These are phyloP conservation scores for Saturnispora diversa DNA, from an alignment of 805 yeast genomes.

Conservation along the genomic window DNA sequence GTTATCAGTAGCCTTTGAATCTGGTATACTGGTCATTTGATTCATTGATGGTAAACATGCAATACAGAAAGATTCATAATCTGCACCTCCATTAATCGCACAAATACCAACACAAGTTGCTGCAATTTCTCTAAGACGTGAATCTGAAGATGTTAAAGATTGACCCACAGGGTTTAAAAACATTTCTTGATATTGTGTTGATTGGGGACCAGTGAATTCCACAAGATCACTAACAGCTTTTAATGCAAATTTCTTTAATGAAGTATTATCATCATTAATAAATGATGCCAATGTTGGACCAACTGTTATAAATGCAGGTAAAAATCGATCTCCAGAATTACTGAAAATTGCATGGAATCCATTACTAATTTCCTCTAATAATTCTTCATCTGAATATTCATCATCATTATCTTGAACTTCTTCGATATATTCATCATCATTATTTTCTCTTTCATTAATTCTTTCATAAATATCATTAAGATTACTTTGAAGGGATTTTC, in stretches of 20 bases:
- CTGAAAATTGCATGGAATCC: slow-evolving; percentile 65
- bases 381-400: slow-evolving; percentile 82
- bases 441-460: slow-evolving; percentile 61
- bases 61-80: slow-evolving; percentile 54
- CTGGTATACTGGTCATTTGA: slow-evolving; percentile 66
- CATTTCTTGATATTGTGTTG: slow-evolving; percentile 54
- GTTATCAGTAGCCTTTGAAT: slow-evolving; percentile 79
- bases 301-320: slow-evolving; percentile 56
- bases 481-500: slow-evolving; percentile 51
- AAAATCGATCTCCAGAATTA: slow-evolving; percentile 46
- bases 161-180: slow-evolving; percentile 60
- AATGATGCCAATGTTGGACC: slow-evolving; percentile 56
- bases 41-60: slow-evolving; percentile 69
- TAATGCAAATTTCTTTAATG: slow-evolving; percentile 67
- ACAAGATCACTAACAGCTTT: slow-evolving; percentile 74
- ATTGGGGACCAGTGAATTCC: slow-evolving; percentile 67
- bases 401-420: slow-evolving; percentile 80
- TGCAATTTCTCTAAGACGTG: slow-evolving; percentile 80
- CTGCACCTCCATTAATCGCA: slow-evolving; percentile 69
- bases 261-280: slow-evolving; percentile 58
- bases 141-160: slow-evolving; percentile 54
- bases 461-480: slow-evolving; percentile 63
- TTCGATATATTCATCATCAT: slow-evolving; percentile 81
- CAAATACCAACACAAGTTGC: slow-evolving; percentile 78
- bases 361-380: slow-evolving; percentile 77